These are phyloP conservation scores for Aspergillus neotritici DNA, from an alignment of 2,329 filamentous ascomycete genomes.

Conservation along the genomic window DNA sequence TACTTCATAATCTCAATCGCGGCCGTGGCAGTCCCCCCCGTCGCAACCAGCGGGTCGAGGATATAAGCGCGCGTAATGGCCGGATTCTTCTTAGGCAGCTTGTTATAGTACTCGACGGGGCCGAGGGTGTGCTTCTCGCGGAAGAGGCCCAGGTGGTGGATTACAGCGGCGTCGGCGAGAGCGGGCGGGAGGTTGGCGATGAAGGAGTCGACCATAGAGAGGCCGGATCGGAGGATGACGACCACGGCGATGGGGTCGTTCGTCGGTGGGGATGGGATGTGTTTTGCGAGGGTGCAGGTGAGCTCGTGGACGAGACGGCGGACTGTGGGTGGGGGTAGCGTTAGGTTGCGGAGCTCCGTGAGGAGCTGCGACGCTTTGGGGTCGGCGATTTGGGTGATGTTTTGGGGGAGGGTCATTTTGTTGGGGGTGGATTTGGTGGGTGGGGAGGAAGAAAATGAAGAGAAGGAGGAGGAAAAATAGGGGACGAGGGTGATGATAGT, in stretches of 20 bases:
- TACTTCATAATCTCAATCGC: slow-evolving; percentile 24
- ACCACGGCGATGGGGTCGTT: slow-evolving; percentile 27
- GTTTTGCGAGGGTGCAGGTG: slow-evolving; percentile 20
- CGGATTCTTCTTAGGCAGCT: slow-evolving; percentile 20
- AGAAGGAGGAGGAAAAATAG: too few species aligned
- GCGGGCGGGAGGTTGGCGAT: slow-evolving; percentile 17
- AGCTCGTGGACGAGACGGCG: slow-evolving; percentile 10
- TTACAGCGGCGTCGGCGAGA: slow-evolving; percentile 21
- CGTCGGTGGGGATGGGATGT: slow-evolving; percentile 6
- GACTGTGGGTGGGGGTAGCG: slow-evolving; percentile 1
- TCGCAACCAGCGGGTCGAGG: slow-evolving; percentile 26
- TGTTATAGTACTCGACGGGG: slow-evolving; percentile 30
- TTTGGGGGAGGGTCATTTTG: slow-evolving; percentile 5
- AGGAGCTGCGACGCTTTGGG: slow-evolving; percentile 5
- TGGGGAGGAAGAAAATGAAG: too few species aligned
- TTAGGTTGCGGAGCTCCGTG: slow-evolving; percentile 7
- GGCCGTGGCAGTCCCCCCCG: slow-evolving; percentile 23
- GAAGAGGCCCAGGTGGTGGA: slow-evolving; percentile 27
- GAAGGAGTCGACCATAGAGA: slow-evolving; percentile 38
- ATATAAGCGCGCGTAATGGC: slow-evolving; percentile 23
- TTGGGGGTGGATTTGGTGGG: background rate
- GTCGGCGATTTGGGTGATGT: slow-evolving; percentile 6
- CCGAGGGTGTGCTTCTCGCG: slow-evolving; percentile 22
- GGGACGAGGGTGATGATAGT: too few species aligned
- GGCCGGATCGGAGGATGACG: slow-evolving; percentile 29